Evolutionary conservation across 2,329 filamentous ascomycete genomes (phyloP).

Genomic region (Rachicladosporium sp.): DNA sequence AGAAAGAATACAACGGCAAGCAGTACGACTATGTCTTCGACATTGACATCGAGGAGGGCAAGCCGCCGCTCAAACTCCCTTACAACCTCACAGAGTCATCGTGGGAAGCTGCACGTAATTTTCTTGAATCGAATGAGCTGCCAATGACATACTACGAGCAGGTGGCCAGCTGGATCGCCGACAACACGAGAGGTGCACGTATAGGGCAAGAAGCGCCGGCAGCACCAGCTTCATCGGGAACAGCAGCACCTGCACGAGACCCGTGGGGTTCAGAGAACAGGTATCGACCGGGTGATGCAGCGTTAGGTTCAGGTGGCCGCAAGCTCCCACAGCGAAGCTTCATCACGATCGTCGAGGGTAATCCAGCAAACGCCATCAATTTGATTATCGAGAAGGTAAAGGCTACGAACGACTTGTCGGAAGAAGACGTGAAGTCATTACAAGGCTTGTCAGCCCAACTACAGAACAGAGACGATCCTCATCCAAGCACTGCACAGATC

Average conservation of each 20-base stretch:
- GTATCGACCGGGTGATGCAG: constrained; percentile 60
- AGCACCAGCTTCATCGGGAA: no score
- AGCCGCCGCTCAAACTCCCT: constrained; percentile 83
- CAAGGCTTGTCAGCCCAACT: constrained; percentile 50
- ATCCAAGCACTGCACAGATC: constrained; percentile 31
- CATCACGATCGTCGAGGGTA: constrained; percentile 21
- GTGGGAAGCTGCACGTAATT: constrained; percentile 82
- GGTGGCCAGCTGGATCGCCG: constrained; percentile 81
- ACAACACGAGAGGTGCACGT: constrained; percentile 77
- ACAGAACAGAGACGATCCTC: constrained; percentile 38
- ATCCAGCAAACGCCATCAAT: constrained; percentile 32
- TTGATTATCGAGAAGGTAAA: constrained; percentile 62
- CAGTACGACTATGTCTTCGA: constrained; percentile 96
- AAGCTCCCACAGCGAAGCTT: constrained; percentile 20
- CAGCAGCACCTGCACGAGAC: constrained; percentile 41
- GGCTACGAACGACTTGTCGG: constrained; percentile 27
- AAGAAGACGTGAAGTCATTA: constrained; percentile 55
- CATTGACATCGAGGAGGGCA: constrained; percentile 89
- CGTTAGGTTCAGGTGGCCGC: constrained; percentile 14
- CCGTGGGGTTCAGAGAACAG: constrained; percentile 67
- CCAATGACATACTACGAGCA: constrained; percentile 80
- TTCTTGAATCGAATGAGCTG: constrained; percentile 78
- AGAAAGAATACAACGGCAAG: constrained; percentile 65
- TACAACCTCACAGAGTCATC: constrained; percentile 89
- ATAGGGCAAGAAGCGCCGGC: constrained; percentile 43